Conservation (phyloP, 257 asterid genomes). For the Ophiorrhiza pumila region DNA sequence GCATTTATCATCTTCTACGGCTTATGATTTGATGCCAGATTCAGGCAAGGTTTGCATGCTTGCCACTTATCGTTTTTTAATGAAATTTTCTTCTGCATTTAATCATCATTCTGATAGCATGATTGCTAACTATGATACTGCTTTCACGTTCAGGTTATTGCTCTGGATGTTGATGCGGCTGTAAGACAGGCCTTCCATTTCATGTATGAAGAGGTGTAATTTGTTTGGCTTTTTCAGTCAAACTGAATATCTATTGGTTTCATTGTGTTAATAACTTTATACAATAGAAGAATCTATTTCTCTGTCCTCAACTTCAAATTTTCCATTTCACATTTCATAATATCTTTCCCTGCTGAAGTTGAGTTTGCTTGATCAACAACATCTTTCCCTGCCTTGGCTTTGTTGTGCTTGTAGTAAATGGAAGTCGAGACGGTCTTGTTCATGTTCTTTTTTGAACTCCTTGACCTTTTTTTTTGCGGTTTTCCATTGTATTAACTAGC, state of each 20-base stretch:
- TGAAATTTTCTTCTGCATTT: background rate
- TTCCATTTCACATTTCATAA: background rate
- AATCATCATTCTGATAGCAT: background rate
- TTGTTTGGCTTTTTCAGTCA: constrained; percentile 2
- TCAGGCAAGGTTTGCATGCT: constrained; percentile 67
- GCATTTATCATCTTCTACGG: constrained; percentile 44
- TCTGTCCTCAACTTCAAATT: background rate
- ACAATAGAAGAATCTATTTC: background rate
- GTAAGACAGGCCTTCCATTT: constrained; percentile 58
- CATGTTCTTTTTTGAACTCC: background rate
- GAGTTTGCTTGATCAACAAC: background rate
- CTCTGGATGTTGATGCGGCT: constrained; percentile 45
- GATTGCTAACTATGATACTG: constrained; percentile 12
- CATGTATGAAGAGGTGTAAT: constrained; percentile 51
- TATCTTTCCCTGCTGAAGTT: background rate
- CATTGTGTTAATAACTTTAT: background rate
- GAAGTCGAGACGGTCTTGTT: background rate
- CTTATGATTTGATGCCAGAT: constrained; percentile 58
- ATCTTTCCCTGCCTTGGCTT: background rate
- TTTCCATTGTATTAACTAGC: constrained; percentile 14
- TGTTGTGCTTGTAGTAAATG: background rate
- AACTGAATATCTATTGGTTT: background rate
- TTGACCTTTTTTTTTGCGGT: constrained; percentile 1
- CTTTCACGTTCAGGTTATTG: constrained; percentile 38
- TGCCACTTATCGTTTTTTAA: constrained; percentile 2